Conservation (phyloP, 345 rosid species). For the Pistacia vera region DNA sequence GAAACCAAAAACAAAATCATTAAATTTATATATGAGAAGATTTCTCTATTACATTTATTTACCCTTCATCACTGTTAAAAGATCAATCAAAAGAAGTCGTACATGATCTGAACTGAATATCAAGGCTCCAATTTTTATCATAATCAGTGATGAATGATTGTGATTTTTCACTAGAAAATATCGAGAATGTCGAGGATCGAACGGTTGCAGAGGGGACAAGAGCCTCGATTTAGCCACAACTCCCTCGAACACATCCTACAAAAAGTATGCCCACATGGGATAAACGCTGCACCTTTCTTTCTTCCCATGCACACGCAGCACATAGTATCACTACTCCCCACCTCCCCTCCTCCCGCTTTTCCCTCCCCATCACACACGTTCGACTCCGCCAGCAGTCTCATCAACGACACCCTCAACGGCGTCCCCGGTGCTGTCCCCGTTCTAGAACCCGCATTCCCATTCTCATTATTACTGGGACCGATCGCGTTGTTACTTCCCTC, state of each 20-base stretch:
- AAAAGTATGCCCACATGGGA: constrained; percentile 84
- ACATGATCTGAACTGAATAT: background rate
- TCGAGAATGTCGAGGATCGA: constrained; percentile 69
- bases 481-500: constrained; percentile 17
- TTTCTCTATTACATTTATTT: background rate
- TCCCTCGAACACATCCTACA: constrained; percentile 81
- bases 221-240: constrained; percentile 64
- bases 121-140: background rate
- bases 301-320: constrained; percentile 88
- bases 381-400: constrained; percentile 77
- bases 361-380: constrained; percentile 34
- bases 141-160: background rate
- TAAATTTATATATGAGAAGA: background rate
- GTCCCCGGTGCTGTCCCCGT: constrained; percentile 31
- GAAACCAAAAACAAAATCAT: background rate
- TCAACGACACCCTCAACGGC: constrained; percentile 69
- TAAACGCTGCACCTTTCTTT: constrained; percentile 74
- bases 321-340: constrained; percentile 47
- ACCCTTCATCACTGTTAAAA: background rate
- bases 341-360: constrained; percentile 21
- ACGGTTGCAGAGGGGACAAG: constrained; percentile 81
- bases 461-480: background rate
- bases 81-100: background rate
- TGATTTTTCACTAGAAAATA: constrained; percentile 37
- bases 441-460: background rate